Percentiles rank a stretch among this genome's conserved stretches.
Evolutionary conservation across 2,329 filamentous ascomycete species (phyloP).

Genomic region (Daldinia sp.): DNA sequence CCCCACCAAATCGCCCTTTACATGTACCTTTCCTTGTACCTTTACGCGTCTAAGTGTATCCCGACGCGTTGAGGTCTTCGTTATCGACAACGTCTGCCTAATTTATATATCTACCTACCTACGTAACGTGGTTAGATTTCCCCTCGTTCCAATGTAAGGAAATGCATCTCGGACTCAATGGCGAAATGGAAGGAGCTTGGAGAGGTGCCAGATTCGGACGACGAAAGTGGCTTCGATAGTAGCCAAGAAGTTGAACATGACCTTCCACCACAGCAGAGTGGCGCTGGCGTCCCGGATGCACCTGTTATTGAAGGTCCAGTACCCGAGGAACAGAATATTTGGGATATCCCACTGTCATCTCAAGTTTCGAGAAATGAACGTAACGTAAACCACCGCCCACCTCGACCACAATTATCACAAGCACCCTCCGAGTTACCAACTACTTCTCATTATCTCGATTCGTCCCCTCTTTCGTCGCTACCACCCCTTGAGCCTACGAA

Average conservation of each 20-base stretch:
- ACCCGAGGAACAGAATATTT: slow-evolving; percentile 41
- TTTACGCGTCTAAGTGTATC: slow-evolving; percentile 40
- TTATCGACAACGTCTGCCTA: slow-evolving; percentile 4
- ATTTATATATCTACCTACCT: slow-evolving; percentile 14
- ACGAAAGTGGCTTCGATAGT: slow-evolving; percentile 56
- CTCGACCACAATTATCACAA: slow-evolving; percentile 43
- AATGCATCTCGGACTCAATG: slow-evolving; percentile 55
- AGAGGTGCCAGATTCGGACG: slow-evolving; percentile 60
- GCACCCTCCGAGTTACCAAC: slow-evolving; percentile 4
- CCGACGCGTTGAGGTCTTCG: slow-evolving; percentile 37
- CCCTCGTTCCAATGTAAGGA: slow-evolving; percentile 28
- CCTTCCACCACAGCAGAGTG: slow-evolving; percentile 27
- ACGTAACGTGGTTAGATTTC: slow-evolving; percentile 21
- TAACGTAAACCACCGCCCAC: slow-evolving; percentile 47
- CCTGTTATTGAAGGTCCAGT: slow-evolving; percentile 10
- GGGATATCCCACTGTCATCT: slow-evolving; percentile 52
- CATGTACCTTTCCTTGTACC: slow-evolving; percentile 8
- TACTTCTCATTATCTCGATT: slow-evolving; percentile 6
- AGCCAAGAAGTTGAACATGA: slow-evolving; percentile 50
- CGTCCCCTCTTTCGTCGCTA: slow-evolving; percentile 36
- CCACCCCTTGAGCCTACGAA: slow-evolving; percentile 31
- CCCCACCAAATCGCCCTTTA: slow-evolving; percentile 12
- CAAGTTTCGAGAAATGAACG: slow-evolving; percentile 39
- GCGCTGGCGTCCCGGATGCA: slow-evolving; percentile 13
- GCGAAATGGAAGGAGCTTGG: slow-evolving; percentile 59